phyloP scores from a whole-genome alignment of 2,329 filamentous ascomycete species.

The Colletotrichum simmondsii region DNA sequence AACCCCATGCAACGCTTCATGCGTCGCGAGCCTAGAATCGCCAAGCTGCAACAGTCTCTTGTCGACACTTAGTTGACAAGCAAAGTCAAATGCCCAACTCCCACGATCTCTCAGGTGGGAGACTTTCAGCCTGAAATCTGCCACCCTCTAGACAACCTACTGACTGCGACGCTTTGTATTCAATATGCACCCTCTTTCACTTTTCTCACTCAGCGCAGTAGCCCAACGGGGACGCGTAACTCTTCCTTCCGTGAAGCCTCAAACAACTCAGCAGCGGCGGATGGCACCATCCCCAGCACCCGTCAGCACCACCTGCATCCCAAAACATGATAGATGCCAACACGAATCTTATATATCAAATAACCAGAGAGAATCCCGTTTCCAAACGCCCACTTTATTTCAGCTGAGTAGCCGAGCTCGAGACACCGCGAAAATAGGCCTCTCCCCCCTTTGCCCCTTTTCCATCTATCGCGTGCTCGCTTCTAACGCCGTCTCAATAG shows the following conservation, averaged over 20 bases:
- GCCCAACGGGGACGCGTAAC: slow-evolving; percentile 18
- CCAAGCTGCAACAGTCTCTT: not conserved
- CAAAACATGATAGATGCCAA: slow-evolving; percentile 25
- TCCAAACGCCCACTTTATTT: not conserved
- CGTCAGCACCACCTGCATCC: not conserved
- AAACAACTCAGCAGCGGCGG: slow-evolving; percentile 20
- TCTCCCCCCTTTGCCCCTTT: too few species aligned
- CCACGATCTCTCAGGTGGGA: not conserved
- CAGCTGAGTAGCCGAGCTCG: not conserved
- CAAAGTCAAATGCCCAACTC: slow-evolving; percentile 6
- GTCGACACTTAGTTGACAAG: not conserved
- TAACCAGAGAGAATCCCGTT: not conserved
- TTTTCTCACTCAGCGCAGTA: not conserved
- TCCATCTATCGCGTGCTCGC: not conserved
- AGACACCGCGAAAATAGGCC: not conserved
- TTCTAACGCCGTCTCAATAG: too few species aligned
- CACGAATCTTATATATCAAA: slow-evolving; percentile 24
- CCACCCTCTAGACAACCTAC: not conserved
- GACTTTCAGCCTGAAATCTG: slow-evolving; percentile 12
- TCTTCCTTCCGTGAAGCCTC: slow-evolving; percentile 10
- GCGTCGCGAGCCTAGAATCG: not conserved
- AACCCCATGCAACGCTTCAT: slow-evolving; percentile 1
- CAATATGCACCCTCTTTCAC: not conserved
- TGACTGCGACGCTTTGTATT: not conserved
- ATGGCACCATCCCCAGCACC: slow-evolving; percentile 6